Evolutionary conservation across 305 asterid species (phyloP).

Genomic region (Salvia sclarea): DNA sequence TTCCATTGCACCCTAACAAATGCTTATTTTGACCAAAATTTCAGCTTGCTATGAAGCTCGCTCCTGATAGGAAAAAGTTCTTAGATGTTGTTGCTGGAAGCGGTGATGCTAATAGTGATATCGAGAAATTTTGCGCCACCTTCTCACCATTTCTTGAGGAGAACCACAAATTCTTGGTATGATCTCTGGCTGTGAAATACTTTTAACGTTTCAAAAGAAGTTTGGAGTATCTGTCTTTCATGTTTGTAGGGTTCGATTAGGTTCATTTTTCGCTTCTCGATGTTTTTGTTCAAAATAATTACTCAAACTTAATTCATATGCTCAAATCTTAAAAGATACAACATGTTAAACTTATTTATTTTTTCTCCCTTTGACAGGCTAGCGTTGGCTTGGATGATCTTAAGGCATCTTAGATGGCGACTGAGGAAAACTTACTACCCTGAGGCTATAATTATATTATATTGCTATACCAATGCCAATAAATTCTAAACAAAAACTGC

Average conservation of each 20-base stretch:
- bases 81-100: slow-evolving; percentile 72
- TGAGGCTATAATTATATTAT: slow-evolving; percentile 17
- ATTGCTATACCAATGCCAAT: slow-evolving; percentile 15
- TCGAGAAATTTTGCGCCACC: slow-evolving; percentile 69
- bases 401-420: slow-evolving; percentile 67
- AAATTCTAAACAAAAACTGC: slow-evolving; percentile 2
- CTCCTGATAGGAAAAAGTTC: slow-evolving; percentile 95
- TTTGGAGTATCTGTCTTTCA: not conserved
- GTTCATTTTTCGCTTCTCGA: not conserved
- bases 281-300: slow-evolving; percentile 7
- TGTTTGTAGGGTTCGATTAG: not conserved
- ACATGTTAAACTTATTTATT: slow-evolving; percentile 10
- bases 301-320: not conserved
- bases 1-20: slow-evolving; percentile 11
- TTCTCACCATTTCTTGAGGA: slow-evolving; percentile 83
- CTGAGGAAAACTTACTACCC: slow-evolving; percentile 21
- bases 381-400: slow-evolving; percentile 85
- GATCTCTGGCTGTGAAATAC: slow-evolving; percentile 27
- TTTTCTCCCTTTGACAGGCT: slow-evolving; percentile 55
- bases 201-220: not conserved
- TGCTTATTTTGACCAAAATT: slow-evolving; percentile 30
- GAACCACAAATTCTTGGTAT: slow-evolving; percentile 97
- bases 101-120: slow-evolving; percentile 72
- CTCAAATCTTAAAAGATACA: not conserved
- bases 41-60: slow-evolving; percentile 97